Conservation (phyloP, 2,329 filamentous ascomycete genomes). For the Phialophora expanda region DNA sequence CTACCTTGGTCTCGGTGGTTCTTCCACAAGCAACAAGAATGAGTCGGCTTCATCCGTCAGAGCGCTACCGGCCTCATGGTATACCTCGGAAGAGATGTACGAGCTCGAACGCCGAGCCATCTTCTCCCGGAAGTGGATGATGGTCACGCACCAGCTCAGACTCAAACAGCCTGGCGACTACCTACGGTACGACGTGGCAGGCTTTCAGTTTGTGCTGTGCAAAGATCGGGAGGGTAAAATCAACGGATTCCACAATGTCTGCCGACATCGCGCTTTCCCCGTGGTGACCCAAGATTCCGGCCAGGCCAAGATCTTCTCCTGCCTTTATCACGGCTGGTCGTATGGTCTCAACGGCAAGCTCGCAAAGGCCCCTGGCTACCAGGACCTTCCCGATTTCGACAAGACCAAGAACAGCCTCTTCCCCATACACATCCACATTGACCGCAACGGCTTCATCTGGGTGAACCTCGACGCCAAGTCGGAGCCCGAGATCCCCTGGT, state of each 20-base stretch:
- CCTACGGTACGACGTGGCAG: constrained; percentile 44
- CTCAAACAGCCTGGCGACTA: constrained; percentile 56
- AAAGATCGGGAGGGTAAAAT: constrained; percentile 59
- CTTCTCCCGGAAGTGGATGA: constrained; percentile 58
- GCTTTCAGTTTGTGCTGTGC: constrained; percentile 62
- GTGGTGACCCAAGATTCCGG: constrained; percentile 51
- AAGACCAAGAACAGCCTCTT: constrained; percentile 62
- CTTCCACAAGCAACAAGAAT: constrained; percentile 12
- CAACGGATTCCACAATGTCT: constrained; percentile 68
- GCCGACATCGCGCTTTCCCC: constrained; percentile 63
- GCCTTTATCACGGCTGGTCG: constrained; percentile 69
- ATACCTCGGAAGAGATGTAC: constrained; percentile 56
- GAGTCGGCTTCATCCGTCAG: constrained; percentile 2
- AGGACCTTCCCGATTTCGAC: constrained; percentile 62
- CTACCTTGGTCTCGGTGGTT: constrained; percentile 13
- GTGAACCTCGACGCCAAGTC: constrained; percentile 33
- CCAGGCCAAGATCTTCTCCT: constrained; percentile 55
- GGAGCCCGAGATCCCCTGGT: constrained; percentile 54
- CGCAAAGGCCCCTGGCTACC: constrained; percentile 65
- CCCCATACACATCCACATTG: constrained; percentile 35
- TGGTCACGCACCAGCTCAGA: constrained; percentile 50
- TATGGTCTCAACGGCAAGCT: constrained; percentile 64
- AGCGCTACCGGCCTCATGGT: constrained; percentile 58
- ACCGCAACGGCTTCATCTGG: constrained; percentile 35
- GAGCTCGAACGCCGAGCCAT: constrained; percentile 57